Evolutionary conservation across 257 asterid species (phyloP).

Genomic region (Ilex asprella): DNA sequence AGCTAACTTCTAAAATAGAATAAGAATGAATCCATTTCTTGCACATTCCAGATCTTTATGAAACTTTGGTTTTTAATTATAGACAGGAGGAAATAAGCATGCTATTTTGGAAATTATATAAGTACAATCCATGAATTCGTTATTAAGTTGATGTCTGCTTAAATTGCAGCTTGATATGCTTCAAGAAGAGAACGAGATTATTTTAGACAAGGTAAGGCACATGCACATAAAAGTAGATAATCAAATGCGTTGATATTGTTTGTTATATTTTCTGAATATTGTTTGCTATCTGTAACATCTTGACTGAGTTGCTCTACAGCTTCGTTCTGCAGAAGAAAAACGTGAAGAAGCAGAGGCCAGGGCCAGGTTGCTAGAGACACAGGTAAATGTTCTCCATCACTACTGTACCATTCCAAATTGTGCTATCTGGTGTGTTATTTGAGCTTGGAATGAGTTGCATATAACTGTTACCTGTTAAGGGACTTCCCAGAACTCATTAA

Average conservation of each 20-base stretch:
- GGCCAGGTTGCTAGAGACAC: constrained; percentile 90
- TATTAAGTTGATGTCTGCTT: constrained; percentile 18
- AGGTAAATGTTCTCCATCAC: constrained; percentile 33
- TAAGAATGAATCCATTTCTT: background rate
- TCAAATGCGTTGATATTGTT: background rate
- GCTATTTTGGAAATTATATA: too few relatives aligned
- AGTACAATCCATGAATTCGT: background rate
- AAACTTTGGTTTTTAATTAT: too few relatives aligned
- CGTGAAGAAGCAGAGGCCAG: constrained; percentile 93
- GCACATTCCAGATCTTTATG: background rate
- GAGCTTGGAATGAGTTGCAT: too few relatives aligned
- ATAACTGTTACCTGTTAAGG: too few relatives aligned
- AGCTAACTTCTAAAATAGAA: constrained; percentile 1
- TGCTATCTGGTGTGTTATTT: too few relatives aligned
- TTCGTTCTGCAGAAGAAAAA: constrained; percentile 78
- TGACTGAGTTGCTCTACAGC: constrained; percentile 56
- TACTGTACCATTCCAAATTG: too few relatives aligned
- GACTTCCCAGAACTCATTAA: too few relatives aligned
- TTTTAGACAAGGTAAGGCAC: constrained; percentile 76
- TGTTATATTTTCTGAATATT: background rate
- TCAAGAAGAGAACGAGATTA: constrained; percentile 82
- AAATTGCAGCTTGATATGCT: constrained; percentile 92
- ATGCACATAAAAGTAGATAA: background rate
- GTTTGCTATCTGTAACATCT: constrained; percentile 12
- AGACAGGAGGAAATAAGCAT: too few relatives aligned